Base-by-base conservation (phyloP, 2,329 filamentous ascomycete genomes). In the Beauveria bassiana region DNA sequence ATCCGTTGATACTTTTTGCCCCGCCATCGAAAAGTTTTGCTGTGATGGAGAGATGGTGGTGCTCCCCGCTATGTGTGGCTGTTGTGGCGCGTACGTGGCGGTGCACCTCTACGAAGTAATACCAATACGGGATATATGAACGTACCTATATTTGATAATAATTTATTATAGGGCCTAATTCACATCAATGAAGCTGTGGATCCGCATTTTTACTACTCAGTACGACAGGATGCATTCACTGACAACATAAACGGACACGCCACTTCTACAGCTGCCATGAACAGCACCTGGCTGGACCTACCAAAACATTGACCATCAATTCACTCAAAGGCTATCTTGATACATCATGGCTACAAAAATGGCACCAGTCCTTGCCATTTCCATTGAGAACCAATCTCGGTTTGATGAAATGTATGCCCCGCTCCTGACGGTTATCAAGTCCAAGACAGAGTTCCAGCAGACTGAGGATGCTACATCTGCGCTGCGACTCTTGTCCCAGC, bases 391-490 rank as follows among this genome's bases (percentile, higher is more conserved):
- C 47, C 47, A 50, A 42, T 38, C 56, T 24, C 62, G 49, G 38
- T 64, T 64, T 46, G 64, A 65, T 43, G 61, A 64, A 28, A 60
- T 62, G 50, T 64, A 60, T 16, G 60, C n/a, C 2, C 22, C 50
- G 3, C 57, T 67, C 28, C 16, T 66, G 12, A n/a, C 10, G 24
- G 52, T 18, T 5, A 9, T 66, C 9, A 26, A 24, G n/a, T 53
- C 58, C 34, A 62, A 52, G 6, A 60, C 59, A n/a, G 42, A 38
- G 9, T 34, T 66, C 20, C 47, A 61, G 26, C 59, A 63, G 3
- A 57, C 34, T 7, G 43, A 64, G 24, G 16, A 60, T 26, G 38
- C 57, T 14, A 43, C 10, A 14, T 50, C 53, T 14, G 61, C 62
- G n/a, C n/a, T 63, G 16, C 34, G 24, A 22, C 20, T 65, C 1